phyloP scores from a whole-genome alignment of 2,329 filamentous ascomycete species.

The Colletotrichum coccodes region DNA sequence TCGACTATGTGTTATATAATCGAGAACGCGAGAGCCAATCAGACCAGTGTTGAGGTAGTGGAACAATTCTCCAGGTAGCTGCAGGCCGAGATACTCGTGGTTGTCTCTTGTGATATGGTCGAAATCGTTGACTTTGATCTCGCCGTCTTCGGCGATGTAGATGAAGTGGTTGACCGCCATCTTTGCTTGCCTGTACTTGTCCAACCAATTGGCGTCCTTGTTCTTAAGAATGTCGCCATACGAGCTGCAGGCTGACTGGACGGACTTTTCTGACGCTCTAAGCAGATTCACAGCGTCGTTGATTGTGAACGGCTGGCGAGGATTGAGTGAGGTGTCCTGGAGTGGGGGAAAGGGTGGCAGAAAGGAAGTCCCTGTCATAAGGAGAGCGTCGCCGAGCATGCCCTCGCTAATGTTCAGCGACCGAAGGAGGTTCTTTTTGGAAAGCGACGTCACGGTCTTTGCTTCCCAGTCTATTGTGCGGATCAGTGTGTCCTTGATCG shows the following conservation, averaged over 20 bases:
- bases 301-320: constrained; percentile 69
- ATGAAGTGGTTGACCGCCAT: constrained; percentile 91
- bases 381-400: constrained; percentile 83
- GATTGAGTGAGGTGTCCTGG: constrained; percentile 65
- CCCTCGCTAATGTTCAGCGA: constrained; percentile 73
- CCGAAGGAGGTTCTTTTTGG: constrained; percentile 77
- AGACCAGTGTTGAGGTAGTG: constrained; percentile 89
- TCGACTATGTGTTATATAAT: constrained; percentile 84
- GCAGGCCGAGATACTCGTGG: constrained; percentile 89
- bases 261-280: constrained; percentile 74
- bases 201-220: constrained; percentile 79
- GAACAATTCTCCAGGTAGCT: constrained; percentile 89
- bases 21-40: constrained; percentile 81
- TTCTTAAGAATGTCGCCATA: constrained; percentile 83
- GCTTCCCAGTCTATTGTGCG: constrained; percentile 74
- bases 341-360: constrained; percentile 83
- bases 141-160: constrained; percentile 80
- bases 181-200: constrained; percentile 86
- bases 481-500: constrained; percentile 81
- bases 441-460: constrained; percentile 69
- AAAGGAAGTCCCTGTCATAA: constrained; percentile 86
- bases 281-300: constrained; percentile 83
- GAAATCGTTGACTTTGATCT: constrained; percentile 78
- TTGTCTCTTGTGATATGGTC: constrained; percentile 83
- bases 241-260: constrained; percentile 78